Evolutionary conservation across 1,139 yeast species (phyloP).

Genomic region (Suhomyces coccinellae): DNA sequence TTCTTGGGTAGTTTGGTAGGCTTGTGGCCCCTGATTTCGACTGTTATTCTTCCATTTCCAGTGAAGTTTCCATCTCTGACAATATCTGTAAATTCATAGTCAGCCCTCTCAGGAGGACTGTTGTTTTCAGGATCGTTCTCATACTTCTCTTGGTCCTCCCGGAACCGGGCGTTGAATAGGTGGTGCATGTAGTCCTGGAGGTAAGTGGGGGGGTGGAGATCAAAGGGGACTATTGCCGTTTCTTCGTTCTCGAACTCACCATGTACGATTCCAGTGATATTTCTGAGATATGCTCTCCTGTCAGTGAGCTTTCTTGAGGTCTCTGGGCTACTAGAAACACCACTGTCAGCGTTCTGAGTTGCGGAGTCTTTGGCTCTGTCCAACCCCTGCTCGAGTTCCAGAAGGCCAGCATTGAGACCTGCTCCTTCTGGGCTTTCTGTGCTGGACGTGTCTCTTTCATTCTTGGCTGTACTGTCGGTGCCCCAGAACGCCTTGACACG

Average conservation of each 20-base stretch:
- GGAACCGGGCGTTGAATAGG: constrained; percentile 26
- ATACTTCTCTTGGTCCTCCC: constrained; percentile 26
- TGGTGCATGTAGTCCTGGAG: constrained; percentile 36
- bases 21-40: constrained; percentile 25
- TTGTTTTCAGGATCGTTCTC: constrained; percentile 31
- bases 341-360: neutral
- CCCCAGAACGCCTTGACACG: constrained; percentile 55
- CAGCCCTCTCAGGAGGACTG: constrained; percentile 18
- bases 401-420: constrained; percentile 3
- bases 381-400: neutral
- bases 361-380: neutral
- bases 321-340: neutral
- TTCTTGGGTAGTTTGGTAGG: constrained; percentile 19
- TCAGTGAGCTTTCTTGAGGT: constrained; percentile 6
- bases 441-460: neutral
- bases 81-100: constrained; percentile 1
- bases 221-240: constrained; percentile 9
- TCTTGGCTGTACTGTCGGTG: neutral
- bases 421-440: constrained; percentile 13
- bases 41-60: constrained; percentile 27
- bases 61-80: constrained; percentile 33
- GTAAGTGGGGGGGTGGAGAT: constrained; percentile 44
- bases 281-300: constrained; percentile 42
- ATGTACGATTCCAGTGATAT: constrained; percentile 49
- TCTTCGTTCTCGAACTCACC: constrained; percentile 40